These are phyloP conservation scores for Orbilia ellipsospora DNA, from an alignment of 2,329 filamentous ascomycete genomes.

Conservation along the genomic window DNA sequence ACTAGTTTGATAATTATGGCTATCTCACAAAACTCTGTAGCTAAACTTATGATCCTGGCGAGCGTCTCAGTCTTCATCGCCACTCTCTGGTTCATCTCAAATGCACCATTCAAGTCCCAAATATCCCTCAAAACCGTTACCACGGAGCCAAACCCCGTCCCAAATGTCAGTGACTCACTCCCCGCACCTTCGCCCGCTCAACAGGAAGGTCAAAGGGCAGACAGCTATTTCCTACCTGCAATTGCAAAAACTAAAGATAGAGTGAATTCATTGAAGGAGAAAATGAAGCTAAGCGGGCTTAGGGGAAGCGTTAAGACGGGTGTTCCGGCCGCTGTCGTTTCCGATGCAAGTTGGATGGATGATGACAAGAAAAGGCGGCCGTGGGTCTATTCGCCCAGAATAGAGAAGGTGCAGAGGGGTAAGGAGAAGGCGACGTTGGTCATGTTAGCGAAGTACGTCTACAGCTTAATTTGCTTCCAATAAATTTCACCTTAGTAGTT, in stretches of 20 bases:
- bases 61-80: slow-evolving; percentile 23
- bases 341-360: too few species aligned
- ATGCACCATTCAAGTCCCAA: neutral
- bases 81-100: slow-evolving; percentile 26
- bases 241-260: neutral
- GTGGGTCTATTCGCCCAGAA: slow-evolving; percentile 11
- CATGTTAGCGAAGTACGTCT: slow-evolving; percentile 56
- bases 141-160: neutral
- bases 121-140: neutral
- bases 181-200: too few species aligned
- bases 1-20: slow-evolving; percentile 8
- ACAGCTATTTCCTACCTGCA: neutral
- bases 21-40: slow-evolving; percentile 20
- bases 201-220: neutral
- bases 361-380: slow-evolving; percentile 14
- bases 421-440: slow-evolving; percentile 58
- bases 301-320: too few species aligned
- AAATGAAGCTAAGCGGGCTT: too few species aligned
- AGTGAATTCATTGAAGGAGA: too few species aligned
- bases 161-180: neutral
- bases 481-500: too few species aligned
- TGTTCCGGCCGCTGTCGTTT: too few species aligned
- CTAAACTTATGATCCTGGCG: slow-evolving; percentile 12
- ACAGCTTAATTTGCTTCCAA: neutral
- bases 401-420: slow-evolving; percentile 26